Percentiles rank a stretch among this genome's conserved stretches.
phyloP scores from a whole-genome alignment of 1,284 basidiomycete species.

The Rhodotorula sp. region DNA sequence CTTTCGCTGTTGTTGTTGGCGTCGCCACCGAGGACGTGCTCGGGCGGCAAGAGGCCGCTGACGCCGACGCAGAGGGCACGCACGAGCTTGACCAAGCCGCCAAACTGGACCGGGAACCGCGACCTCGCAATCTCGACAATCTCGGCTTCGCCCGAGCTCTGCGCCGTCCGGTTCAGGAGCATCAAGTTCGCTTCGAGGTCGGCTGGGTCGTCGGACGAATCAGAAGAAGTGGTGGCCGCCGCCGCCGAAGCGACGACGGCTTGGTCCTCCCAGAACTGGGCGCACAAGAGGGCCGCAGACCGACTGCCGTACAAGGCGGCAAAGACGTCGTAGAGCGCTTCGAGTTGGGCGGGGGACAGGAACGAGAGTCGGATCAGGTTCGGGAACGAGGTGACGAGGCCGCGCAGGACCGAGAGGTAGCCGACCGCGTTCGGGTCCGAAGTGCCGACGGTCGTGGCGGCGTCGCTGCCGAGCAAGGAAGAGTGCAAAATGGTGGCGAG shows the following conservation, averaged over 20 bases:
- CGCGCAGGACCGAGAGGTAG: constrained; percentile 78
- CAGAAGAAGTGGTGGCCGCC: constrained; percentile 58
- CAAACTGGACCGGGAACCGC: constrained; percentile 74
- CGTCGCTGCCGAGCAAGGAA: constrained; percentile 44
- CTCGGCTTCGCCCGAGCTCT: constrained; percentile 59
- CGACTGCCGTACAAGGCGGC: constrained; percentile 74
- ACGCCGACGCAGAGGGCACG: constrained; percentile 64
- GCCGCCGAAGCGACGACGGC: constrained; percentile 53
- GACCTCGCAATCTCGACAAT: constrained; percentile 74
- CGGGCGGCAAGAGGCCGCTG: constrained; percentile 52
- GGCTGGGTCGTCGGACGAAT: constrained; percentile 50
- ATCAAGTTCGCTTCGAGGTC: constrained; percentile 7
- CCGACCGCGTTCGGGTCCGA: constrained; percentile 76
- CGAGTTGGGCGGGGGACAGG: constrained; percentile 70
- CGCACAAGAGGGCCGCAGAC: constrained; percentile 64
- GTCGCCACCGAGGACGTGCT: constrained; percentile 31
- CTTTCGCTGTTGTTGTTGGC: constrained; percentile 51
- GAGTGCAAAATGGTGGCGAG: constrained; percentile 45
- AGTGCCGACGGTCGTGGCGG: constrained; percentile 52
- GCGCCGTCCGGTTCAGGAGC: constrained; percentile 17
- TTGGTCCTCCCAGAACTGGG: constrained; percentile 63
- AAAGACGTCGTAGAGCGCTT: constrained; percentile 71
- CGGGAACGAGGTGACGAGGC: constrained; percentile 55
- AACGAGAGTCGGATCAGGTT: constrained; percentile 69
- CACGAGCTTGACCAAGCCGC: constrained; percentile 68